Evolutionary conservation across 495 filamentous ascomycete genomes (phyloP), one percentile per base, ranked within the genome.

Genomic region (Talaromyces stipitatus): DNA sequence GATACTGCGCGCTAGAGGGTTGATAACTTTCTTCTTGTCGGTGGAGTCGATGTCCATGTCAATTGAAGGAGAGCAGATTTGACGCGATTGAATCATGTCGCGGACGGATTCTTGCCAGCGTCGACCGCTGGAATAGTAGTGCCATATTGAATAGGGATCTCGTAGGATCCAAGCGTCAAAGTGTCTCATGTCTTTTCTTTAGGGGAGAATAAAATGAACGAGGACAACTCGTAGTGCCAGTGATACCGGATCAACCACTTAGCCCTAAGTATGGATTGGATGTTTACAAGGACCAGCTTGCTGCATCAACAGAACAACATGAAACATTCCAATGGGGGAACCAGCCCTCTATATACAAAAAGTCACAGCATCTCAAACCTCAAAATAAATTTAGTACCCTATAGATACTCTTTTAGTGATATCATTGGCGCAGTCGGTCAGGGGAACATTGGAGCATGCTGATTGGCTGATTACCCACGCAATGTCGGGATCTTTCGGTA

Each of bases 161-260:
- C 73, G 71, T 12, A 76, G 60, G 63, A 76, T 60, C 73, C 73
- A 76, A 53, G 73, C 61, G 50, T 76, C 73, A 61, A 76, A 75
- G 56, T 76, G 73, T 51, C 73, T 71, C 72, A 76, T 76, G 58
- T 20, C 18, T 5, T 41, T 16, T 41, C n/a, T 38, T 2, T 16
- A 41, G 2, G 18, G 6, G 6, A n/a, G n/a, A n/a, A n/a, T n/a
- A n/a, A n/a, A n/a, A n/a, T 41, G 16, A 9, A 41, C n/a, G 36
- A 41, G 36, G 2, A 16, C n/a, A 41, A 41, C 36, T 41, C 36
- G n/a, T 7, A 6, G 36, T 38, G 16, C 5, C 0, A 9, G 36
- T n/a, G 7, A 41, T n/a, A n/a, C 14, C 7, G 32, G 36, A 41
- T 41, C 36, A 41, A 41, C 36, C n/a, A 41, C n/a, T n/a, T 41